Base-by-base conservation (phyloP, 345 rosid species). In the Populus simonii region DNA sequence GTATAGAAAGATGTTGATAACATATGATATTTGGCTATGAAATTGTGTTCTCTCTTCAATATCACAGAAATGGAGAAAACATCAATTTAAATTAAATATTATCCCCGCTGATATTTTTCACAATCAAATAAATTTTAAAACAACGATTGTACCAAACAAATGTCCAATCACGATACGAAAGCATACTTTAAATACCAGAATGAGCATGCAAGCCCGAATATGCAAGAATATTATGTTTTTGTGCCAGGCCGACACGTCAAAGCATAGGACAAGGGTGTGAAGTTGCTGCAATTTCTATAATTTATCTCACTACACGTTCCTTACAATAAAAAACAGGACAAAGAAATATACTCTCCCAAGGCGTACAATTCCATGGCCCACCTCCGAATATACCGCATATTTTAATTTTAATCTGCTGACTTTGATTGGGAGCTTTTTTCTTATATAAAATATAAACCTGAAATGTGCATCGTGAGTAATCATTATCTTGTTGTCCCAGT, bases 301-400 rank as follows among this genome's bases (percentile, higher is more conserved):
- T 55, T 55, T 55, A 2, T 55, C 10, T 18, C 61, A 1, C 0
- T 20, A 0, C 61, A 20, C 51, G 17, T 15, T 47, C 17, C 51
- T 0, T 55, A 0, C 61, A 20, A 2, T 6, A 55, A 22, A 55
- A 22, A 20, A 55, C 61, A 55, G 57, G 20, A 51, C 9, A 18
- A 18, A 0, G 23, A 55, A 20, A 51, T 20, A 55, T 55, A 55
- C 25, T 22, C n/a, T 53, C 59, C 23, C 1, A 2, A 7, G 2
- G n/a, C 12, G 31, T 27, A 23, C 6, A 20, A 25, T 70, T 8
- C 61, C 61, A 18, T 20, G 10, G 80, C 38, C 83, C 80, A 74
- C 79, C 22, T 20, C 12, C 39, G 85, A 86, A 84, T 84, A 86
- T 84, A 59, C 87, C 74, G 13, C 10, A 22, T n/a, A 8, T 15